Base-by-base conservation (phyloP, 179 eudicot species). In the Vitellaria paradoxa region DNA sequence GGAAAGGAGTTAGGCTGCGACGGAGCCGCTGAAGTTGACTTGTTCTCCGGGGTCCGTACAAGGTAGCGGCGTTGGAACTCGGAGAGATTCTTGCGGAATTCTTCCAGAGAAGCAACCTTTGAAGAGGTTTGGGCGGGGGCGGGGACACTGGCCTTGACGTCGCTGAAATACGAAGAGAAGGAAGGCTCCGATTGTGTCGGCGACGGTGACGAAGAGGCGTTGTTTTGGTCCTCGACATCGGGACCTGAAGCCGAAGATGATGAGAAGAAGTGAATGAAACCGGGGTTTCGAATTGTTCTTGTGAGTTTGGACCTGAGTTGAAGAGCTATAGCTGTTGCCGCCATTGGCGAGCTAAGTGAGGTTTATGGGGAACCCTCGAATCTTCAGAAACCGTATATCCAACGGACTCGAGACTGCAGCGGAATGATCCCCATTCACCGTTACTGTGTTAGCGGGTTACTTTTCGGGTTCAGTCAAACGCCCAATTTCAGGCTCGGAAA, bases 21-120 rank as follows among this genome's bases (percentile, higher is more conserved):
- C 24, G 65, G 5, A 59, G 40, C 64, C 5, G 72, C 15, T 2
- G 52, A 64, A 49, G 26, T 26, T 0, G 60, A 70, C 20, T 20
- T 46, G 10, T 21, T 57, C 13, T 40, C 24, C 3, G 79, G 67
- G 3, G 76, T 68, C 10, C 84, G 77, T 4, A 65, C 72, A 42
- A 82, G 63, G 21, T 87, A 42, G 53, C 82, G 81, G 13, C 40
- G 77, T 61, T 81, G 87, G 82, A 83, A 90, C 75, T 77, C 82
- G 64, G 90, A 70, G 21, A 91, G 81, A 20, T 81, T 83, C 45
- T 68, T 84, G 18, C 82, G 80, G 14, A 93, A 87, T 71, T 87
- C 90, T 1, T 82, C 88, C 3, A 80, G 0, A 0, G 85, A 73
- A 0, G 74, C 60, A 26, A 5, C 50, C 8, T 69, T 78, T 0